These are phyloP conservation scores for Fusarium duplospermum DNA, from an alignment of 2,329 filamentous ascomycete species.

Conservation along the genomic window DNA sequence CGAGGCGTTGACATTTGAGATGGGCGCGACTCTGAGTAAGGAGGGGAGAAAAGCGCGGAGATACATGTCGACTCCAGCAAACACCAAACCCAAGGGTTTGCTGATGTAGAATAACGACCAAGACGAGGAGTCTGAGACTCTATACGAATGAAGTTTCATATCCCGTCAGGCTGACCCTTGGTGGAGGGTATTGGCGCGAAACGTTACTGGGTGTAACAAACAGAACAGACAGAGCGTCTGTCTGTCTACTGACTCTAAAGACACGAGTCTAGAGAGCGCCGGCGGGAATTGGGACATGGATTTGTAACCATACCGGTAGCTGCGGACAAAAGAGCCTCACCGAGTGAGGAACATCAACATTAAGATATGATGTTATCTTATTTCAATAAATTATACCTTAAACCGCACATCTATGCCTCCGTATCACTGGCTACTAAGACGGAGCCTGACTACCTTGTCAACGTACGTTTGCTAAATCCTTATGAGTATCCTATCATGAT, in stretches of 20 bases:
- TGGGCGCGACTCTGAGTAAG: slow-evolving; percentile 5
- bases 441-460: background rate
- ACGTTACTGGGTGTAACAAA: slow-evolving; percentile 1
- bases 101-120: background rate
- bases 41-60: background rate
- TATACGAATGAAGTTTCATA: slow-evolving; percentile 11
- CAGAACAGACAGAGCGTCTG: background rate
- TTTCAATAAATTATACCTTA: background rate
- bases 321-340: slow-evolving; percentile 22
- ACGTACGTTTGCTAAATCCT: too few species aligned
- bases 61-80: background rate
- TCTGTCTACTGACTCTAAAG: background rate
- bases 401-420: background rate
- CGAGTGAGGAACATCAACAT: slow-evolving; percentile 9
- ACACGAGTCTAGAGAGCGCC: background rate
- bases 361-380: slow-evolving; percentile 2
- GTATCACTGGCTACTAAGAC: background rate
- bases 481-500: too few species aligned
- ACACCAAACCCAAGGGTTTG: background rate
- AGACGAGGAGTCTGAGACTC: slow-evolving; percentile 26
- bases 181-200: slow-evolving; percentile 8
- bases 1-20: slow-evolving; percentile 28
- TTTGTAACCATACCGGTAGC: slow-evolving; percentile 29
- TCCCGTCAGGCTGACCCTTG: slow-evolving; percentile 12
- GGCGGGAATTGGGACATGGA: slow-evolving; percentile 6